phyloP scores from a whole-genome alignment of 768 basidiomycete genomes.

The Fomitopsis serialis region DNA sequence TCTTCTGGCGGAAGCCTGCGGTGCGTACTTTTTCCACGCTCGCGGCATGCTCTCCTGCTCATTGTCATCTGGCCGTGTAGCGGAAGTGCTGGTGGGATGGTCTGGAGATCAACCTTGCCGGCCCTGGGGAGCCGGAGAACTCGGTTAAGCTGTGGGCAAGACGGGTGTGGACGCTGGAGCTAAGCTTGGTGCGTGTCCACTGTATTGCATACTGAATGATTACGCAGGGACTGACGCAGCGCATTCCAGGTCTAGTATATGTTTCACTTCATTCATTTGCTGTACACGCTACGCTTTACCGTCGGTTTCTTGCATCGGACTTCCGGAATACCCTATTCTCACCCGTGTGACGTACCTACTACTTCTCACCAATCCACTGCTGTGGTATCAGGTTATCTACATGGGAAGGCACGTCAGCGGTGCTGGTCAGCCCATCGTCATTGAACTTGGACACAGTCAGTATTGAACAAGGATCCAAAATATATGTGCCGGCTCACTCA shows the following conservation, averaged over 20 bases:
- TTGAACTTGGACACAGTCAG: too few species aligned
- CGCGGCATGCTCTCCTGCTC: constrained; percentile 2
- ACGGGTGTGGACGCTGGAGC: constrained; percentile 96
- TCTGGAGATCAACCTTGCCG: constrained; percentile 78
- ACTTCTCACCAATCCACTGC: neutral
- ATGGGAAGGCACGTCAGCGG: too few species aligned
- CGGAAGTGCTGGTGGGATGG: constrained; percentile 99
- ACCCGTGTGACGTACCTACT: neutral
- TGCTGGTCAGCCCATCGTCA: too few species aligned
- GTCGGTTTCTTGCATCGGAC: neutral
- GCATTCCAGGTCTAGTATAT: constrained; percentile 11
- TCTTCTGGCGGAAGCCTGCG: constrained; percentile 99
- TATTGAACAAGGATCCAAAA: too few species aligned
- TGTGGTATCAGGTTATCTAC: too few species aligned
- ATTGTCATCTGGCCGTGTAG: constrained; percentile 34
- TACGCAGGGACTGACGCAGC: neutral
- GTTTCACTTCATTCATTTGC: neutral
- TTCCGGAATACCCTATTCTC: constrained; percentile 1
- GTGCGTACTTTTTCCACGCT: constrained; percentile 44
- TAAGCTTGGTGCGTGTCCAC: constrained; percentile 67
- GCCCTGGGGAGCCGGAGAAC: constrained; percentile 43
- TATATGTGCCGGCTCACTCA: too few species aligned
- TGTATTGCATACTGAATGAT: neutral
- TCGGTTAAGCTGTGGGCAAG: constrained; percentile 92
- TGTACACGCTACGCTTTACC: neutral